phyloP scores from a whole-genome alignment of 176 grass and related monocot species.

The Rhipidocladum racemiflorum region DNA sequence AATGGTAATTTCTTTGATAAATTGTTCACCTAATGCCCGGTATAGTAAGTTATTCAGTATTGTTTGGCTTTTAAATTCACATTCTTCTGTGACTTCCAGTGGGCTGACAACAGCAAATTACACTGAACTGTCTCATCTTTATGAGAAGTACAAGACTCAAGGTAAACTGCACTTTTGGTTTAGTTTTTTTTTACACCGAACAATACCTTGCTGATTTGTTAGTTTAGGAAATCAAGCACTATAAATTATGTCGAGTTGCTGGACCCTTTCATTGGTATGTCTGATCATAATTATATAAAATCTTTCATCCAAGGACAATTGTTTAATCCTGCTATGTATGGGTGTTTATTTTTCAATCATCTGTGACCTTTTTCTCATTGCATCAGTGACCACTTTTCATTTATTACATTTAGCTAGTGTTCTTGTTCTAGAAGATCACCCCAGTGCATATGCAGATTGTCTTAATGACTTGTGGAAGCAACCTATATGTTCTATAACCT shows the following conservation, averaged over 20 bases:
- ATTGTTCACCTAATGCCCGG: neutral
- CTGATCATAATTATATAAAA: neutral
- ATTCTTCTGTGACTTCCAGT: slow-evolving; percentile 42
- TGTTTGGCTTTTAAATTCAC: neutral
- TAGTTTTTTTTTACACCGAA: neutral
- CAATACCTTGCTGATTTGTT: neutral
- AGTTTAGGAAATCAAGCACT: neutral
- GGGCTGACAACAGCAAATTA: slow-evolving; percentile 95
- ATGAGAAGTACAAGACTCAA: slow-evolving; percentile 99
- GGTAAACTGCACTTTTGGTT: slow-evolving; percentile 42
- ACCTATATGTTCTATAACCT: neutral
- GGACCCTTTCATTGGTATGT: neutral
- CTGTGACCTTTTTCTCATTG: neutral
- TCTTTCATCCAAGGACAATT: neutral
- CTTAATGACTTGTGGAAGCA: slow-evolving; percentile 9
- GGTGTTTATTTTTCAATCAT: neutral
- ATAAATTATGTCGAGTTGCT: neutral
- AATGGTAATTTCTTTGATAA: slow-evolving; percentile 62
- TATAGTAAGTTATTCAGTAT: neutral
- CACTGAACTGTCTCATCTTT: slow-evolving; percentile 88
- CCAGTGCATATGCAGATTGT: neutral
- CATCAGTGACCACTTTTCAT: neutral
- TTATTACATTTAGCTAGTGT: neutral
- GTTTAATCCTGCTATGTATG: neutral
- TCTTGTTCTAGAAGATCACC: neutral